A percentile compares a stretch with the other conserved stretches of the same genome.
Conservation (phyloP, 331 rosid genomes). For the Malus hybrid region DNA sequence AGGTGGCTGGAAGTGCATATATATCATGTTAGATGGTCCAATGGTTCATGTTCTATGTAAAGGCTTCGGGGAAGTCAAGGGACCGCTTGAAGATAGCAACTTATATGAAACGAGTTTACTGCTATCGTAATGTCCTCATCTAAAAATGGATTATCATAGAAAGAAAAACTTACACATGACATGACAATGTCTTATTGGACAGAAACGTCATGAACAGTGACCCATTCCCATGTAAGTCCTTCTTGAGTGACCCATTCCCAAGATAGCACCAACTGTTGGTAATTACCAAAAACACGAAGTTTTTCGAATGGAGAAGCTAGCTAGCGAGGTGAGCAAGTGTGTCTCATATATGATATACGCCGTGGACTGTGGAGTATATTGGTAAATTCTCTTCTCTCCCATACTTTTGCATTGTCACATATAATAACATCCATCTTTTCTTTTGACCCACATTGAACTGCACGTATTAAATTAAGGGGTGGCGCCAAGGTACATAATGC, state of each 20-base stretch:
- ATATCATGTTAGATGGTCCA: background rate
- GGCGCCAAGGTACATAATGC: background rate
- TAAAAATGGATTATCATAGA: too few relatives aligned
- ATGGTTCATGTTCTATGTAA: background rate
- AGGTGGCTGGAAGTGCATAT: background rate
- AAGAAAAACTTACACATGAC: too few relatives aligned
- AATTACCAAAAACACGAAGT: background rate
- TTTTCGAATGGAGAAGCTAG: background rate
- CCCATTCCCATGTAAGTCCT: too few relatives aligned
- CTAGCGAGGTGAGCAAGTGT: background rate
- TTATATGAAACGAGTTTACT: too few relatives aligned
- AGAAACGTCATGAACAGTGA: too few relatives aligned
- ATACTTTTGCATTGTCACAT: background rate
- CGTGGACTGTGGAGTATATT: background rate
- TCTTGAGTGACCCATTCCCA: too few relatives aligned
- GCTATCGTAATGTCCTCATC: too few relatives aligned
- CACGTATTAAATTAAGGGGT: background rate
- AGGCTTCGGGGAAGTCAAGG: too few relatives aligned
- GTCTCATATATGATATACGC: background rate
- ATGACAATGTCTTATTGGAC: too few relatives aligned
- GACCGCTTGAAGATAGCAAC: background rate
- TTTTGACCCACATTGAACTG: background rate
- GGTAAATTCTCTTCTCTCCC: background rate
- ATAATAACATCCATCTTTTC: background rate
- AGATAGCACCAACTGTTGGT: background rate